Conservation (phyloP, 2,329 filamentous ascomycete genomes). For the Fusarium nanum region DNA sequence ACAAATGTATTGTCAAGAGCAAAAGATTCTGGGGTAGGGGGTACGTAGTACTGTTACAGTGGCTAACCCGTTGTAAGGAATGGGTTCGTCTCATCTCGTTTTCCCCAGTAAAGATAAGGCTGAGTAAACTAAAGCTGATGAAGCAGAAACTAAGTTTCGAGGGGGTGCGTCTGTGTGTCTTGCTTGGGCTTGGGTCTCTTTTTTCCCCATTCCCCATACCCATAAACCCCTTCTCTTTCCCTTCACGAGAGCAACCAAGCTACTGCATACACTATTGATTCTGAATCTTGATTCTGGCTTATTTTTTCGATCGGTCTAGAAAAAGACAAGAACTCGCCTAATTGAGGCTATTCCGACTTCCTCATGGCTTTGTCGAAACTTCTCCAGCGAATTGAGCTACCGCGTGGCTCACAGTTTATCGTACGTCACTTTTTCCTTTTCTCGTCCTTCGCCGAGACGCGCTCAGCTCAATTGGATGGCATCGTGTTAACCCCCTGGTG, state of each 20-base stretch:
- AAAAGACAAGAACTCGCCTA: neutral
- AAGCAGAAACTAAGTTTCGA: slow-evolving; percentile 2
- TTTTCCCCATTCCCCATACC: neutral
- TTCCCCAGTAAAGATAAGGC: slow-evolving; percentile 1
- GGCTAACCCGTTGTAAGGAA: neutral
- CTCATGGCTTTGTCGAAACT: slow-evolving; percentile 43
- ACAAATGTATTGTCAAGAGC: neutral
- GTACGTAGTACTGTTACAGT: neutral
- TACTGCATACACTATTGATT: slow-evolving; percentile 17
- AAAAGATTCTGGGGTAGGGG: slow-evolving; percentile 2
- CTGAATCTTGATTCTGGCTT: neutral
- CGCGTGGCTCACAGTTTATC: slow-evolving; percentile 51
- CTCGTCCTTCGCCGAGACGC: neutral
- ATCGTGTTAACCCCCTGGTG: slow-evolving; percentile 1
- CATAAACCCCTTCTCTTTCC: neutral
- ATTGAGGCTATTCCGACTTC: slow-evolving; percentile 20
- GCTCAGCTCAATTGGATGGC: neutral
- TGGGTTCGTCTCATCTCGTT: neutral
- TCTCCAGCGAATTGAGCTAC: slow-evolving; percentile 45
- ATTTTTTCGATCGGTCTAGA: slow-evolving; percentile 3
- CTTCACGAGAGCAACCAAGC: neutral
- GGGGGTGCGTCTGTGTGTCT: neutral
- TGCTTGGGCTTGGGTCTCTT: neutral
- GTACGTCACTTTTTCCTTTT: slow-evolving; percentile 33
- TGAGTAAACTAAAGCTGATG: slow-evolving; percentile 4